Conservation (phyloP, 352 stramenopile genomes). For the Aphanomyces stellatus region DNA sequence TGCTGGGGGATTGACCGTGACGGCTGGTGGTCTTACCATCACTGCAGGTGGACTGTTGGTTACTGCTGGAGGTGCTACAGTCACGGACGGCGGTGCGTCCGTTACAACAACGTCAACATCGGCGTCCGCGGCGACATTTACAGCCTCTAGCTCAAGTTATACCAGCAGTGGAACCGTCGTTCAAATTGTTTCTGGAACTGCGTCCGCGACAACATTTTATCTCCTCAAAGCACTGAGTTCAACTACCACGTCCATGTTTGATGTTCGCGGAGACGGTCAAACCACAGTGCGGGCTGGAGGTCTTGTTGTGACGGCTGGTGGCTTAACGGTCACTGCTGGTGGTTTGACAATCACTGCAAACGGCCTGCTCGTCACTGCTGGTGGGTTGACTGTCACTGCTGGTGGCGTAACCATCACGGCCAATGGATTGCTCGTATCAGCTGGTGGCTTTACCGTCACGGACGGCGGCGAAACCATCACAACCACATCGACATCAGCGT, state of each 20-base stretch:
- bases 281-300: constrained; percentile 31
- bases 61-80: constrained; percentile 18
- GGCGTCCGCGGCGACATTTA: neutral
- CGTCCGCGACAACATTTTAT: neutral
- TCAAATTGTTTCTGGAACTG: neutral
- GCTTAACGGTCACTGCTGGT: constrained; percentile 33
- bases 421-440: neutral
- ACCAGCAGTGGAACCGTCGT: neutral
- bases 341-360: constrained; percentile 30
- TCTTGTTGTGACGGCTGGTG: constrained; percentile 29
- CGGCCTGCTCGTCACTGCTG: constrained; percentile 30
- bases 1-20: constrained; percentile 30
- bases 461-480: constrained; percentile 26
- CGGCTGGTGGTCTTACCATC: constrained; percentile 30
- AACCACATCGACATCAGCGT: neutral
- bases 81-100: constrained; percentile 27
- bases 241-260: constrained; percentile 21
- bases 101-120: constrained; percentile 25
- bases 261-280: constrained; percentile 23
- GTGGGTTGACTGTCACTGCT: constrained; percentile 30
- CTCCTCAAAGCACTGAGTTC: constrained; percentile 22
- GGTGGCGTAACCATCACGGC: neutral
- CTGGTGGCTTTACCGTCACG: neutral
- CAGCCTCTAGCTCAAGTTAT: neutral
- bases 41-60: constrained; percentile 22